Evolutionary conservation across 208 protist species (phyloP).

Genomic region (Acanthamoeba royreba): DNA sequence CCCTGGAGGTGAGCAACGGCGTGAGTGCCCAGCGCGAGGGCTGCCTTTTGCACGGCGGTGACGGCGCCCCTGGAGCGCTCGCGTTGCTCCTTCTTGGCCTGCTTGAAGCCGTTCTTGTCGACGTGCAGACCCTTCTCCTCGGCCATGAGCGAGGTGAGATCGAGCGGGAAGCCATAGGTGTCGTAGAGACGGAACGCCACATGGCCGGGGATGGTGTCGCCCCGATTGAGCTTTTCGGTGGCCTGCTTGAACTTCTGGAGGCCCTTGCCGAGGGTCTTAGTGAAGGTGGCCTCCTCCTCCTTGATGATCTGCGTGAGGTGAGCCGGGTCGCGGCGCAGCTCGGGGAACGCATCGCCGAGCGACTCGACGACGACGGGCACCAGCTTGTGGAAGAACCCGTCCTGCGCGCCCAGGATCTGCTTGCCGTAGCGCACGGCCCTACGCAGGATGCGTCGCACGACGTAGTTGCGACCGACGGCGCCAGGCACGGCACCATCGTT

Average conservation of each 20-base stretch:
- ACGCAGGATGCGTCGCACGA: constrained; percentile 75
- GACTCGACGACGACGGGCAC: not conserved
- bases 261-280: constrained; percentile 92
- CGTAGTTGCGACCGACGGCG: constrained; percentile 73
- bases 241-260: constrained; percentile 68
- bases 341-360: constrained; percentile 6
- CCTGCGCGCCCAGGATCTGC: constrained; percentile 86
- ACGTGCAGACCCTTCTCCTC: constrained; percentile 88
- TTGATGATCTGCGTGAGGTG: constrained; percentile 80
- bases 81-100: not conserved
- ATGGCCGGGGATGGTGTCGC: constrained; percentile 82
- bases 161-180: constrained; percentile 97
- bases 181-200: constrained; percentile 93
- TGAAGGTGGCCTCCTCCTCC: constrained; percentile 95
- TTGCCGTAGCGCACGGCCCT: constrained; percentile 53
- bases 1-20: constrained; percentile 80
- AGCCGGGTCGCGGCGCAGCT: constrained; percentile 14
- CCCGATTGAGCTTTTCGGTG: constrained; percentile 40
- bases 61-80: not conserved
- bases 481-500: constrained; percentile 72
- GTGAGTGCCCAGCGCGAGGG: constrained; percentile 67
- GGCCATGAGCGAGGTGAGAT: constrained; percentile 96
- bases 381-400: constrained; percentile 13
- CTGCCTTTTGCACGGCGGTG: not conserved
- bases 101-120: constrained; percentile 72